These are phyloP conservation scores for Penicillium sp. DNA, from an alignment of 2,329 filamentous ascomycete genomes.

Conservation along the genomic window DNA sequence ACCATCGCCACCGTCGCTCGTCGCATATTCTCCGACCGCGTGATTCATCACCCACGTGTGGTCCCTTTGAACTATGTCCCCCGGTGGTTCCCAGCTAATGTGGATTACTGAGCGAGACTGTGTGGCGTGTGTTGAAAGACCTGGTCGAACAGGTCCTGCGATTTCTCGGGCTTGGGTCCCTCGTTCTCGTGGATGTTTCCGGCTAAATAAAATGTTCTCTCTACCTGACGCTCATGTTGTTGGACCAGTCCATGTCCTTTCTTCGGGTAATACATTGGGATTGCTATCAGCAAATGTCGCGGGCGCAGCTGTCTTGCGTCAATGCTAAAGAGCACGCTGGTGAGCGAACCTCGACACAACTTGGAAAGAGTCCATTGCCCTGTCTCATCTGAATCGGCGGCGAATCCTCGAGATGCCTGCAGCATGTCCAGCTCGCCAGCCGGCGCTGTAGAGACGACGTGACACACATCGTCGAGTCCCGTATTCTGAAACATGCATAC, in stretches of 20 bases:
- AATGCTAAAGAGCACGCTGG: constrained; percentile 59
- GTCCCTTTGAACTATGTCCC: constrained; percentile 63
- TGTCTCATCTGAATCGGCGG: constrained; percentile 13
- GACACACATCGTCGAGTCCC: constrained; percentile 54
- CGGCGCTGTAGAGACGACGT: constrained; percentile 55
- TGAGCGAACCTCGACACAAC: constrained; percentile 61
- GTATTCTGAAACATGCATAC: constrained; percentile 58
- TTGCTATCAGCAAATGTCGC: constrained; percentile 54
- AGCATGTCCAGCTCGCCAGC: constrained; percentile 57
- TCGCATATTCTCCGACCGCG: constrained; percentile 58
- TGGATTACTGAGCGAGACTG: constrained; percentile 53
- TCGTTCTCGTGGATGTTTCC: constrained; percentile 60
- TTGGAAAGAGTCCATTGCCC: constrained; percentile 58
- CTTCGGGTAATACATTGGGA: constrained; percentile 43
- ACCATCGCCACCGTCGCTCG: constrained; percentile 62
- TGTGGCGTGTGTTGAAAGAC: constrained; percentile 53
- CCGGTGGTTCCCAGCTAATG: constrained; percentile 53
- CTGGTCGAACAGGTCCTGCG: constrained; percentile 38
- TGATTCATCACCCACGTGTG: constrained; percentile 62
- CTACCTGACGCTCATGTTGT: constrained; percentile 56
- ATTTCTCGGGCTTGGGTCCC: constrained; percentile 42
- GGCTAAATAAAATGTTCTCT: constrained; percentile 59
- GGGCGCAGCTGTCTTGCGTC: constrained; percentile 56
- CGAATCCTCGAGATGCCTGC: neutral
- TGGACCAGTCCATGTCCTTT: constrained; percentile 56